Percentiles rank a stretch among this genome's conserved stretches.
Evolutionary conservation across 2,329 filamentous ascomycete genomes (phyloP).

Genomic region (Ascomycota sp.): DNA sequence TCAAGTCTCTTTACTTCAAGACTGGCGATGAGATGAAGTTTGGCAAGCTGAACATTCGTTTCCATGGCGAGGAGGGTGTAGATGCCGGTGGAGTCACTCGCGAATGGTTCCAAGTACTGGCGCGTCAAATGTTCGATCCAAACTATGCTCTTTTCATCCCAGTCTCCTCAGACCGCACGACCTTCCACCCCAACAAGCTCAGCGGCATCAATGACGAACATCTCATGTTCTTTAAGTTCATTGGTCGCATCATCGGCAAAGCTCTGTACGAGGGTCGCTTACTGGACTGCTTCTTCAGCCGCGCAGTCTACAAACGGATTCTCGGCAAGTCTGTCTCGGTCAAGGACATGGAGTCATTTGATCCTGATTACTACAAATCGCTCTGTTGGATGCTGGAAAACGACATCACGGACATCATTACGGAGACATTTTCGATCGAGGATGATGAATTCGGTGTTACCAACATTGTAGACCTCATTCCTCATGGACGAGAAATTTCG

Average conservation of each 20-base stretch:
- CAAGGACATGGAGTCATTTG: constrained; percentile 98
- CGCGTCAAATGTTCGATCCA: constrained; percentile 95
- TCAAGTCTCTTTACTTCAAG: constrained; percentile 97
- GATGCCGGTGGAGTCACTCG: constrained; percentile 92
- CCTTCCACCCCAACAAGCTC: constrained; percentile 91
- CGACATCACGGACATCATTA: constrained; percentile 93
- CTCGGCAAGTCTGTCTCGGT: constrained; percentile 85
- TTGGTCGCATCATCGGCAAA: constrained; percentile 93
- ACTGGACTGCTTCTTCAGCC: constrained; percentile 94
- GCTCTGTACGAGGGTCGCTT: constrained; percentile 89
- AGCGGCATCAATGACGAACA: constrained; percentile 91
- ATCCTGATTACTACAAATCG: constrained; percentile 97
- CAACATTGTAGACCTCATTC: constrained; percentile 65
- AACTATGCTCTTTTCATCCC: constrained; percentile 93
- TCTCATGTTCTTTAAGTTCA: constrained; percentile 97
- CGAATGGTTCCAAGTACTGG: constrained; percentile 97
- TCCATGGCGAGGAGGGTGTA: constrained; percentile 91
- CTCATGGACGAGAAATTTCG: constrained; percentile 70
- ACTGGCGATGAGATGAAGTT: constrained; percentile 93
- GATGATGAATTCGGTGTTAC: constrained; percentile 84
- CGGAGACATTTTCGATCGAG: constrained; percentile 85
- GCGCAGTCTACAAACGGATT: constrained; percentile 94
- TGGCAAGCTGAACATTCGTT: constrained; percentile 91
- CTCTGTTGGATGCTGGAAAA: constrained; percentile 97
- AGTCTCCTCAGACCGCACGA: constrained; percentile 89